phyloP scores from a whole-genome alignment of 2,329 filamentous ascomycete species.

The Septoria linicola region DNA sequence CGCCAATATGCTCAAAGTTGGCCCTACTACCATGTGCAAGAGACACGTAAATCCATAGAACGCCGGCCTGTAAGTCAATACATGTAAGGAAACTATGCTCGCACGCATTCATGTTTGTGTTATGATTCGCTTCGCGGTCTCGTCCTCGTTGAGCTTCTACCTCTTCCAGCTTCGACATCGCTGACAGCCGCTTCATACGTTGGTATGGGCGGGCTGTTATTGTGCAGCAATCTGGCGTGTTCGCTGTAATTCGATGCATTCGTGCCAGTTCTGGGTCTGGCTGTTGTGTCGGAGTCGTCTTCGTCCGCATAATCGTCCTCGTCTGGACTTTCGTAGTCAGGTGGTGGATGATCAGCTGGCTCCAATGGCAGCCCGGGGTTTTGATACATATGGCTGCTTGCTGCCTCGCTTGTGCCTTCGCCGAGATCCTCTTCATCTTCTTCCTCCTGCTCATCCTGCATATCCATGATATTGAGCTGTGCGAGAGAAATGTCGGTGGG shows the following conservation, averaged over 20 bases:
- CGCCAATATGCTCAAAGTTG: conserved; percentile 7
- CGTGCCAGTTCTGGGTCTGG: conserved; percentile 24
- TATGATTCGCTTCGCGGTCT: conserved; percentile 22
- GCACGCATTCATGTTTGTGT: conserved; percentile 5
- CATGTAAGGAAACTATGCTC: conserved; percentile 8
- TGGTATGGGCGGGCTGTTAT: conserved; percentile 65
- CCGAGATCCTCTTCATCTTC: conserved; percentile 40
- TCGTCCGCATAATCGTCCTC: conserved; percentile 29
- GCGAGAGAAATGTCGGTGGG: conserved; percentile 95
- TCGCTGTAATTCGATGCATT: conserved; percentile 18
- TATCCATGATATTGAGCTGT: conserved; percentile 71
- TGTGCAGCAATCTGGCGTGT: conserved; percentile 15
- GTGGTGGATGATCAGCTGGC: conserved; percentile 43
- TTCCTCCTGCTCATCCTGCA: conserved; percentile 40
- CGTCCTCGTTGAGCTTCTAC: conserved; percentile 30
- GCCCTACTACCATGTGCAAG: neutral
- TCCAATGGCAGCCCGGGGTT: conserved; percentile 34
- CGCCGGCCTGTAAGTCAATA: conserved; percentile 2
- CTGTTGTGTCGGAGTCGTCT: conserved; percentile 28
- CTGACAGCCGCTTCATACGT: conserved; percentile 74
- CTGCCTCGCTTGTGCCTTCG: conserved; percentile 30
- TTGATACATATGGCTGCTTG: conserved; percentile 23
- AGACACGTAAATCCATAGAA: conserved; percentile 8
- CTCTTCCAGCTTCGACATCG: conserved; percentile 31
- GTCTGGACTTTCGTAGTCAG: conserved; percentile 50